phyloP scores from a whole-genome alignment of 805 yeast species.

The Ogataea minuta region DNA sequence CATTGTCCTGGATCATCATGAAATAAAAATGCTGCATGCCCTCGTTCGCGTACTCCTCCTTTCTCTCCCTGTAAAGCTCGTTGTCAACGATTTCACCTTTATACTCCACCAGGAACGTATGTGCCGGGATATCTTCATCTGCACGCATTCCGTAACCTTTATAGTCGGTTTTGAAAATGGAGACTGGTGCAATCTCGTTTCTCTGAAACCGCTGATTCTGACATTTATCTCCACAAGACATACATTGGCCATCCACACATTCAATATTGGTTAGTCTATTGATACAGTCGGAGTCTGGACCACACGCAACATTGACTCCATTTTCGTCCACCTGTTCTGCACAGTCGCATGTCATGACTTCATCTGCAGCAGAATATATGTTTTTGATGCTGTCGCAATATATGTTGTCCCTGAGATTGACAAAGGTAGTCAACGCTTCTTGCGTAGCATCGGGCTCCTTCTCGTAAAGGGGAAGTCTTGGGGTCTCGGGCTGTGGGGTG shows the following conservation, averaged over 20 bases:
- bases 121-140: constrained; percentile 50
- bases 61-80: constrained; percentile 65
- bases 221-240: constrained; percentile 72
- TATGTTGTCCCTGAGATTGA: constrained; percentile 52
- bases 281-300: constrained; percentile 83
- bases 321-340: constrained; percentile 41
- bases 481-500: constrained; percentile 21
- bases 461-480: constrained; percentile 27
- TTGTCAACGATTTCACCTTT: constrained; percentile 93
- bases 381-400: constrained; percentile 67
- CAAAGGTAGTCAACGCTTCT: constrained; percentile 65
- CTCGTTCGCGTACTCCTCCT: constrained; percentile 67
- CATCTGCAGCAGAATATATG: constrained; percentile 61
- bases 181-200: constrained; percentile 67
- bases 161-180: constrained; percentile 75
- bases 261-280: constrained; percentile 90
- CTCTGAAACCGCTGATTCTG: constrained; percentile 86
- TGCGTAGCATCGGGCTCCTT: constrained; percentile 56
- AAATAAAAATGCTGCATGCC: constrained; percentile 83
- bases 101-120: constrained; percentile 84
- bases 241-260: constrained; percentile 68
- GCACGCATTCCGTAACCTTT: constrained; percentile 94
- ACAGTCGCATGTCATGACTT: constrained; percentile 91
- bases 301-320: constrained; percentile 67
- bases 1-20: constrained; percentile 92